A percentile compares a stretch with the other conserved stretches of the same genome.
Conservation (phyloP, 257 asterid species). For the Solanum arcanum region DNA sequence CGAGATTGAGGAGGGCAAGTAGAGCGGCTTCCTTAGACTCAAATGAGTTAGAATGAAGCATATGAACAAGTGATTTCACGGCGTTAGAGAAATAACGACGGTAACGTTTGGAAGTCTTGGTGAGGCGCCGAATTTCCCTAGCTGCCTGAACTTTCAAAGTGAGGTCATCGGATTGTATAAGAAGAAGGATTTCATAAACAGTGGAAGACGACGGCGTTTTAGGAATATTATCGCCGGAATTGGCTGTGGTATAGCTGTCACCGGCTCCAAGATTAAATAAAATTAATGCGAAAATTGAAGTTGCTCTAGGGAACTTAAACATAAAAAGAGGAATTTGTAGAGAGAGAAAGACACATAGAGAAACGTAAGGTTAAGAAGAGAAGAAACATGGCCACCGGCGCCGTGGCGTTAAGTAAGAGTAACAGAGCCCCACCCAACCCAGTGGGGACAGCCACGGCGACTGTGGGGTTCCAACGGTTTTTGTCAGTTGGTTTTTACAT, state of each 20-base stretch:
- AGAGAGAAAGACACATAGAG: neutral
- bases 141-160: constrained; percentile 53
- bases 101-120: constrained; percentile 76
- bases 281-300: neutral
- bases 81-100: constrained; percentile 72
- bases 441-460: neutral
- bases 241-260: neutral
- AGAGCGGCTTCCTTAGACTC: constrained; percentile 64
- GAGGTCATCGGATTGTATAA: constrained; percentile 42
- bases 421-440: neutral
- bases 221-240: constrained; percentile 17
- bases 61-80: constrained; percentile 50
- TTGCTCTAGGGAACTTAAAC: neutral
- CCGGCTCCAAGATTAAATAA: neutral
- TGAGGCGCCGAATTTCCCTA: constrained; percentile 70
- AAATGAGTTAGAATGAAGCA: constrained; percentile 41
- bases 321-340: neutral
- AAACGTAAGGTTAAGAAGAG: neutral
- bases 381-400: neutral
- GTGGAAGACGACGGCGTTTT: constrained; percentile 17
- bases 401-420: neutral
- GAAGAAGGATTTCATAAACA: constrained; percentile 38
- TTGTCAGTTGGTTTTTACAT: neutral
- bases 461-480: neutral
- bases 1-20: constrained; percentile 73